phyloP scores from a whole-genome alignment of 2,329 filamentous ascomycete species.

The Ophiostoma piceae region DNA sequence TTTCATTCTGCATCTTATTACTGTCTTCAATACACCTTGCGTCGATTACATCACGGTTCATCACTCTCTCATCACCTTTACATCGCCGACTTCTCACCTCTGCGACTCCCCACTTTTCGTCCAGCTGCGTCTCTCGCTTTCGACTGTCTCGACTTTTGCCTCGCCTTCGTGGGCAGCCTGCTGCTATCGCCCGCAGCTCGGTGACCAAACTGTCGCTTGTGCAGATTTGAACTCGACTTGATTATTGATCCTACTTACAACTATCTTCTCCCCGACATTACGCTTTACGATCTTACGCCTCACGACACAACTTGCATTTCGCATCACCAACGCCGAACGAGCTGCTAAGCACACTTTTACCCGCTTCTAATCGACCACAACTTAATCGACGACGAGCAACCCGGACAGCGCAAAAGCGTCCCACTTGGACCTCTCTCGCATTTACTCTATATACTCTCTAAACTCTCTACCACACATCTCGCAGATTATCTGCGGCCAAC shows the following conservation, averaged over 20 bases:
- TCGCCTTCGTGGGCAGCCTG: constrained; percentile 1
- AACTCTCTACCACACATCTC: neutral
- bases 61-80: neutral
- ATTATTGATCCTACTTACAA: neutral
- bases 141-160: no score
- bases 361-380: neutral
- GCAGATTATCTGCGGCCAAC: constrained; percentile 11
- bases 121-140: neutral
- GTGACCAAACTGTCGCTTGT: neutral
- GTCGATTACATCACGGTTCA: neutral
- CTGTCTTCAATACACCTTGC: neutral
- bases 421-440: neutral
- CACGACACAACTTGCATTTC: neutral
- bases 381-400: neutral
- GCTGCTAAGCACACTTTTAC: neutral
- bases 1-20: neutral
- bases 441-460: neutral
- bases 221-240: neutral
- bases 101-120: constrained; percentile 10
- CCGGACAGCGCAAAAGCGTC: neutral
- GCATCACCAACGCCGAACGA: neutral
- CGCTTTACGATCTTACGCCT: neutral
- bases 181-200: constrained; percentile 7
- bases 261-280: no score
- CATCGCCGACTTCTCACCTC: neutral